These are phyloP conservation scores for Phaseolus coccineus DNA, from an alignment of 331 rosid species.

Conservation along the genomic window DNA sequence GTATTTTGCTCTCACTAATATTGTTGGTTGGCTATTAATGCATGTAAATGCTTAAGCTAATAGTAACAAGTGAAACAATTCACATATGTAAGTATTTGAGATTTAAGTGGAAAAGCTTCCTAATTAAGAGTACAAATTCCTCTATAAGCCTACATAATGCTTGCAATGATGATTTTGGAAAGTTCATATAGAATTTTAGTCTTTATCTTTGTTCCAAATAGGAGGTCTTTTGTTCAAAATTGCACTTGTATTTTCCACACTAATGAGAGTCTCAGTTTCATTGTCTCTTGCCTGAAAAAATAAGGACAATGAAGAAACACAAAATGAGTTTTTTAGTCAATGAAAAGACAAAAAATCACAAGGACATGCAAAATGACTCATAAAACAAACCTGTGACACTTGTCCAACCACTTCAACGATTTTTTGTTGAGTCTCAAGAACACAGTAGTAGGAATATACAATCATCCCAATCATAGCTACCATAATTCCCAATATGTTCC, in stretches of 20 bases:
- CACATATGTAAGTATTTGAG: constrained; percentile 41
- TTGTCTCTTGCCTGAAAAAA: constrained; percentile 68
- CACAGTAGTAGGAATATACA: constrained; percentile 76
- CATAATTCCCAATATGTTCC: constrained; percentile 83
- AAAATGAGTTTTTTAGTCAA: neutral
- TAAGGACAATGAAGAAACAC: constrained; percentile 24
- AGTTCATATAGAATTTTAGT: constrained; percentile 52
- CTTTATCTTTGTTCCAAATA: constrained; percentile 77
- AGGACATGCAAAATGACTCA: neutral
- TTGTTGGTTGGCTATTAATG: constrained; percentile 40
- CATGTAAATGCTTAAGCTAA: constrained; percentile 38
- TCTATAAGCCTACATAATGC: constrained; percentile 42
- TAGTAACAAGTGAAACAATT: constrained; percentile 33
- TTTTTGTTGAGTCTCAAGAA: constrained; percentile 77
- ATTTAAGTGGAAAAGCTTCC: constrained; percentile 30
- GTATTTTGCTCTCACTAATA: neutral
- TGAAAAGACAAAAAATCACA: neutral
- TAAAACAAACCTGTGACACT: constrained; percentile 61
- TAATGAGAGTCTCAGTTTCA: constrained; percentile 77
- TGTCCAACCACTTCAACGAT: constrained; percentile 61
- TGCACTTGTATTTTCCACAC: constrained; percentile 62
- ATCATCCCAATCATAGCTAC: constrained; percentile 92
- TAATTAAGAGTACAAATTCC: constrained; percentile 34
- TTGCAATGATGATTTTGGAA: constrained; percentile 24
- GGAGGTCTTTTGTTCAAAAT: constrained; percentile 65